phyloP scores from a whole-genome alignment of 768 basidiomycete species.

The Termitomyces titanicus region DNA sequence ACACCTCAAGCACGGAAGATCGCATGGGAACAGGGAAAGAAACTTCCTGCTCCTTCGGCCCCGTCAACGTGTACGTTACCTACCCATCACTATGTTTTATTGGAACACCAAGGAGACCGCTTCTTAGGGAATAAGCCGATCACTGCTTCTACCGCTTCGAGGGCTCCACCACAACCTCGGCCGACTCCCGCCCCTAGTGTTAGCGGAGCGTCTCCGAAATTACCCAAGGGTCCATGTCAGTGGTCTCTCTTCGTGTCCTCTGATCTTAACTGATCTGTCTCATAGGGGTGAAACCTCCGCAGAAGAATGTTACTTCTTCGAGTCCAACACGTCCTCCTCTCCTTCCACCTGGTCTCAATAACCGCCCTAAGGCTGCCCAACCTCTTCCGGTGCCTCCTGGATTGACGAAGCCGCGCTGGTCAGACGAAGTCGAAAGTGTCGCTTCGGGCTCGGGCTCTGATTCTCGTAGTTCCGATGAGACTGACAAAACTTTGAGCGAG shows the following conservation, averaged over 20 bases:
- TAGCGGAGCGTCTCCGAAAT: not conserved
- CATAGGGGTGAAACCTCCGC: conserved; percentile 1
- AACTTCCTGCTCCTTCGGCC: not conserved
- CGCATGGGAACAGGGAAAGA: conserved; percentile 17
- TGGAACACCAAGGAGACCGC: not conserved
- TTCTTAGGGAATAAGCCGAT: conserved; percentile 20
- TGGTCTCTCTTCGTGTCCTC: not conserved
- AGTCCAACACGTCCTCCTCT: not conserved
- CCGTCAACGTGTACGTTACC: conserved; percentile 6
- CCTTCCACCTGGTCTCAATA: conserved; percentile 14
- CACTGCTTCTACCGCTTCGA: not conserved
- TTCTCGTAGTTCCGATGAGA: conserved; percentile 3
- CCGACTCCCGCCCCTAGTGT: not conserved
- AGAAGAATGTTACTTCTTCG: not conserved
- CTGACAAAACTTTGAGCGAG: conserved; percentile 1
- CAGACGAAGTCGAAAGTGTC: conserved; percentile 6
- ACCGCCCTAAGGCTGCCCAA: conserved; percentile 2
- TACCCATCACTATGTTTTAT: not conserved
- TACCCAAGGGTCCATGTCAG: conserved; percentile 8
- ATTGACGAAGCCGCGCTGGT: conserved; percentile 7
- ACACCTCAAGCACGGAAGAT: conserved; percentile 8
- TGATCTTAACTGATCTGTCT: not conserved
- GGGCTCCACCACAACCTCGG: not conserved
- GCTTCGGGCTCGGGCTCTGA: conserved; percentile 6
- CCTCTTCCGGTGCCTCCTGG: conserved; percentile 12